A percentile compares a stretch with the other conserved stretches of the same genome.
phyloP scores from a whole-genome alignment of 108 stramenopile species.

The Cyclotella baltica region DNA sequence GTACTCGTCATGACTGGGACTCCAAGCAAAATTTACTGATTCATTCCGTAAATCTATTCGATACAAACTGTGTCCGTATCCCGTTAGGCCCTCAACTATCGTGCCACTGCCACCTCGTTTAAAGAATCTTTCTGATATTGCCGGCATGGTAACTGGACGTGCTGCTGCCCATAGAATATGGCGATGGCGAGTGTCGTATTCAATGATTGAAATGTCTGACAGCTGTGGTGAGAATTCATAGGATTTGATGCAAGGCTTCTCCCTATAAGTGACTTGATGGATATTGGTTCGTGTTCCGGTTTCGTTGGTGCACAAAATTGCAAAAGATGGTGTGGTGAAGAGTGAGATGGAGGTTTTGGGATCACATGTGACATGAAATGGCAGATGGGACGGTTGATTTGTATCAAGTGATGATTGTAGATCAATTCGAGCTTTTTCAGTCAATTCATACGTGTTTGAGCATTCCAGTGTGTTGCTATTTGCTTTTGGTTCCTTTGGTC shows the following conservation, averaged over 20 bases:
- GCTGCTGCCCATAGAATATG: conserved; percentile 46
- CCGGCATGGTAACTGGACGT: conserved; percentile 19
- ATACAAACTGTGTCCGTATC: conserved; percentile 69
- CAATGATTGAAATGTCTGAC: conserved; percentile 45
- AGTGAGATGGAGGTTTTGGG: conserved; percentile 42
- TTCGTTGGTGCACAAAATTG: conserved; percentile 43
- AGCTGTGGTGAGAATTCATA: conserved; percentile 27
- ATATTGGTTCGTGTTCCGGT: conserved; percentile 13
- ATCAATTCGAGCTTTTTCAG: conserved; percentile 64
- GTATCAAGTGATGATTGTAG: conserved; percentile 39
- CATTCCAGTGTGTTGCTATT: conserved; percentile 21
- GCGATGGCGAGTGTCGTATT: conserved; percentile 31
- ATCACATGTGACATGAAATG: conserved; percentile 59
- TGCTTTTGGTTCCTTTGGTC: neutral
- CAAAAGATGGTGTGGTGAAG: conserved; percentile 59
- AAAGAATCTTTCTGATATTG: conserved; percentile 13
- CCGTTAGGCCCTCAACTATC: conserved; percentile 15
- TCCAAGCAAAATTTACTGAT: conserved; percentile 71
- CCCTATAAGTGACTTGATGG: conserved; percentile 27
- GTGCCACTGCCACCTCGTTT: neutral
- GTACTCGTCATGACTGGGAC: conserved; percentile 79
- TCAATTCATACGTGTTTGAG: conserved; percentile 47
- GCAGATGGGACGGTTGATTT: conserved; percentile 54
- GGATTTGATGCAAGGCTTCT: conserved; percentile 18
- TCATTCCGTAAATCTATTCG: conserved; percentile 72